These are phyloP conservation scores for Dictyostelium intermedium DNA, from an alignment of 78 protist genomes.

Conservation along the genomic window DNA sequence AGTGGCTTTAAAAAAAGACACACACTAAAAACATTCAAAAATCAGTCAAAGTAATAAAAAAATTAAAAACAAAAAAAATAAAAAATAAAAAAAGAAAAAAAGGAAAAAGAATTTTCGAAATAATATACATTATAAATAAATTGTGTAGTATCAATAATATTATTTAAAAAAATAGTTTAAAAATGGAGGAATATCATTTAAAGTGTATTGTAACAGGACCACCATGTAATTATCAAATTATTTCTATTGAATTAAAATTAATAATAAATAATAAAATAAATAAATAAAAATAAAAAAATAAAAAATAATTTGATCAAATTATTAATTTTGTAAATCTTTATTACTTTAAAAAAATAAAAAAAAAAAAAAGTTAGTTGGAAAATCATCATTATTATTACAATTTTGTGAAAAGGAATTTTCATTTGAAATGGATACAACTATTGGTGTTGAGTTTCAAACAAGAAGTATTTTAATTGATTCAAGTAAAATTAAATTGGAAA, in stretches of 20 bases:
- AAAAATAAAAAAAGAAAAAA: no score
- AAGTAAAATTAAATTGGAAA: constrained; percentile 95
- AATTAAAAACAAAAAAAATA: no score
- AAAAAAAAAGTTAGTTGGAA: constrained; percentile 92
- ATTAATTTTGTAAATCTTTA: neutral
- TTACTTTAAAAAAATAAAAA: neutral
- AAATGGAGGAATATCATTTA: constrained; percentile 58
- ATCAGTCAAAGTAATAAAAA: no score
- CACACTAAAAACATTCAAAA: no score
- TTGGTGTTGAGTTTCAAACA: constrained; percentile 99
- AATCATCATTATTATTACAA: constrained; percentile 96
- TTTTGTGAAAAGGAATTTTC: constrained; percentile 97
- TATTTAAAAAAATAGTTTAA: neutral
- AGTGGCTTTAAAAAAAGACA: no score
- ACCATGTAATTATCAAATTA: constrained; percentile 33
- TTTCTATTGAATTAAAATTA: neutral
- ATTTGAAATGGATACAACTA: constrained; percentile 97
- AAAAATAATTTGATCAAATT: neutral
- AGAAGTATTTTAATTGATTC: constrained; percentile 91
- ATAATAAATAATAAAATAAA: no score
- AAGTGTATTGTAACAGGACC: constrained; percentile 78
- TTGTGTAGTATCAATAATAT: neutral
- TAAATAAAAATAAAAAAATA: neutral
- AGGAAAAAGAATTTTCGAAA: no score
- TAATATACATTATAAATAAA: no score